phyloP scores from a whole-genome alignment of 371 early-diverging fungal species.

The Amoeboaphelidium protococcarum region DNA sequence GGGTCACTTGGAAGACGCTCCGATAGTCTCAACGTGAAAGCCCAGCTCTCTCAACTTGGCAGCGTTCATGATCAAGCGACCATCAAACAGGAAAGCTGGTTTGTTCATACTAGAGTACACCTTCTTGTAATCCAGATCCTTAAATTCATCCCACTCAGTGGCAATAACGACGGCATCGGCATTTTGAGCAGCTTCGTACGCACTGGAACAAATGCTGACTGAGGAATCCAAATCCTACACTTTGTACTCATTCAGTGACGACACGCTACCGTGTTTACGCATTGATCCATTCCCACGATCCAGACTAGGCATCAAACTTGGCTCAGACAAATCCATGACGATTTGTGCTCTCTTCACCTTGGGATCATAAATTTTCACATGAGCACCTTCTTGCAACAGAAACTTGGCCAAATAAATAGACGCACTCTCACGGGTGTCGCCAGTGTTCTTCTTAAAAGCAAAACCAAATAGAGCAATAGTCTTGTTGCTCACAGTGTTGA shows the following conservation, averaged over 20 bases:
- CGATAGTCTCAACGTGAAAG: slow-evolving; percentile 54
- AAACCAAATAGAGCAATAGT: slow-evolving; percentile 44
- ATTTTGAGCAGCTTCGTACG: slow-evolving; percentile 36
- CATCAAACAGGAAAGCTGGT: slow-evolving; percentile 82
- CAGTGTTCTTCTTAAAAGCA: slow-evolving; percentile 87
- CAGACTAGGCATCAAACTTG: no score
- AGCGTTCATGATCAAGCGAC: slow-evolving; percentile 54
- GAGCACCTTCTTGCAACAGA: slow-evolving; percentile 52
- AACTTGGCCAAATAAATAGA: slow-evolving; percentile 57
- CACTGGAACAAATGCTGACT: slow-evolving; percentile 24
- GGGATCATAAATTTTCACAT: slow-evolving; percentile 65
- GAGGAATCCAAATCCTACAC: no score
- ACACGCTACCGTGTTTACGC: no score
- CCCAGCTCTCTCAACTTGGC: slow-evolving; percentile 44
- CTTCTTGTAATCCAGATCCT: slow-evolving; percentile 24
- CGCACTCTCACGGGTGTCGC: slow-evolving; percentile 73
- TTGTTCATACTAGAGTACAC: slow-evolving; percentile 48
- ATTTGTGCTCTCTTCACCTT: slow-evolving; percentile 60
- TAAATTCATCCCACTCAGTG: slow-evolving; percentile 88
- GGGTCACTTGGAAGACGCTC: no score
- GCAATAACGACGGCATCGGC: slow-evolving; percentile 60
- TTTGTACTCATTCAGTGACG: no score
- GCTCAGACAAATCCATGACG: slow-evolving; percentile 41
- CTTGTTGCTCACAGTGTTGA: slow-evolving; percentile 62
- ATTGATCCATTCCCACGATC: no score